Percentiles rank a stretch among this genome's conserved stretches.
phyloP scores from a whole-genome alignment of 2,329 filamentous ascomycete species.

The Xenosphaeropsis pyriputrescens region DNA sequence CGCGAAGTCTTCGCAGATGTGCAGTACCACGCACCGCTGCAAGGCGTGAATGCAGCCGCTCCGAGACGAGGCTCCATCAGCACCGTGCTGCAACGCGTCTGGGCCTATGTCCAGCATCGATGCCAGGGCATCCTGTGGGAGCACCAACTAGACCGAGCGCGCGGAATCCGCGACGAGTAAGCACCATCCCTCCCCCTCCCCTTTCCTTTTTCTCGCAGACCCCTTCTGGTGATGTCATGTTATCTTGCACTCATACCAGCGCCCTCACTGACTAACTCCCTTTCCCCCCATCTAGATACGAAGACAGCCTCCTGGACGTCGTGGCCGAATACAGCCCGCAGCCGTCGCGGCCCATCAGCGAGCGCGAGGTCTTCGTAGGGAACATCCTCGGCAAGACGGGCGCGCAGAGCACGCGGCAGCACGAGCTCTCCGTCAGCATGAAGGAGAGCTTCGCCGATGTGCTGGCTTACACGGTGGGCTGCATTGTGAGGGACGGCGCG shows the following conservation, averaged over 20 bases:
- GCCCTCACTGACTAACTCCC: conserved; percentile 2
- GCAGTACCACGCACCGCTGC: conserved; percentile 6
- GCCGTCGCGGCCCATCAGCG: conserved; percentile 25
- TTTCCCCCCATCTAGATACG: conserved; percentile 26
- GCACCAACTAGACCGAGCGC: conserved; percentile 21
- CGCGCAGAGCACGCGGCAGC: conserved; percentile 20
- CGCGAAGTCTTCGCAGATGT: conserved; percentile 35
- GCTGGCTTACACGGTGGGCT: conserved; percentile 22
- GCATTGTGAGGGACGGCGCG: conserved; percentile 25
- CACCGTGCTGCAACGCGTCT: conserved; percentile 17
- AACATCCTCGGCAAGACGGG: conserved; percentile 36
- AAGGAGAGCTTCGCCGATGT: conserved; percentile 27
- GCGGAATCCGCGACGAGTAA: conserved; percentile 30
- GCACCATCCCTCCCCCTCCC: conserved; percentile 2
- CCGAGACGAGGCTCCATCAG: conserved; percentile 2
- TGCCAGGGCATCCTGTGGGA: conserved; percentile 20
- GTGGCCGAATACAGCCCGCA: conserved; percentile 28
- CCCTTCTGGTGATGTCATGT: too few relatives aligned
- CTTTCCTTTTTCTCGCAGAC: too few relatives aligned
- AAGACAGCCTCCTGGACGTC: conserved; percentile 30
- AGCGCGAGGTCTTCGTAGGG: conserved; percentile 41
- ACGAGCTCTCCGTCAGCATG: conserved; percentile 24
- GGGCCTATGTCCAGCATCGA: conserved; percentile 22
- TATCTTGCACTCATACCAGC: too few relatives aligned
- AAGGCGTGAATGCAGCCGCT: neutral